These are phyloP conservation scores for Cymbopogon citratus DNA, from an alignment of 176 grass and related monocot species.

Conservation along the genomic window DNA sequence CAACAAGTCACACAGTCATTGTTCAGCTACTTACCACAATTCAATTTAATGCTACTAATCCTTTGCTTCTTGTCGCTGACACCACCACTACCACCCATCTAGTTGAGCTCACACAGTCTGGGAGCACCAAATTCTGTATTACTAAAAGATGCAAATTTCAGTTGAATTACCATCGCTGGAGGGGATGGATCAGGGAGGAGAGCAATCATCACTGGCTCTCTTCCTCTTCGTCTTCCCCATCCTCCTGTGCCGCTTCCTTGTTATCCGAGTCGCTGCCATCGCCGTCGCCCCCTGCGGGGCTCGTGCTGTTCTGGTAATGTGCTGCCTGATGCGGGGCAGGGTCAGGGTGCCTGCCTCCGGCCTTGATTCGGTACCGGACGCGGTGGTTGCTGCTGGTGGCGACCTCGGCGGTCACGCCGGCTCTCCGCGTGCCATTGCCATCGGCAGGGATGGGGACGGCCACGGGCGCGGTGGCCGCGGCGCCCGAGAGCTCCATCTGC, in stretches of 20 bases:
- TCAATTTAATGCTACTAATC: not conserved
- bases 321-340: not conserved
- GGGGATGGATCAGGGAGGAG: no score
- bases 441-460: not conserved
- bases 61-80: not conserved
- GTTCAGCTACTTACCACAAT: not conserved
- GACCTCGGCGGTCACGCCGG: constrained; percentile 12
- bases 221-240: constrained; percentile 38
- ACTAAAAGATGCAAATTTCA: not conserved
- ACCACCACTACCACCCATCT: not conserved
- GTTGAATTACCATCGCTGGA: not conserved
- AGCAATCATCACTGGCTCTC: constrained; percentile 35
- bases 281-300: not conserved
- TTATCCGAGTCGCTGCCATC: constrained; percentile 26
- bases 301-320: constrained; percentile 19
- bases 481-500: constrained; percentile 67
- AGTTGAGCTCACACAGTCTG: not conserved
- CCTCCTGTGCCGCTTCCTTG: constrained; percentile 28
- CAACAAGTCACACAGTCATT: constrained; percentile 1
- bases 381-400: constrained; percentile 44
- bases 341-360: not conserved
- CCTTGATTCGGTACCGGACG: constrained; percentile 38
- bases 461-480: not conserved
- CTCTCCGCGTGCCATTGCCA: constrained; percentile 36
- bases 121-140: constrained; percentile 11